Evolutionary conservation across 495 filamentous ascomycete species (phyloP).

Genomic region (Penicillium tannophilum): DNA sequence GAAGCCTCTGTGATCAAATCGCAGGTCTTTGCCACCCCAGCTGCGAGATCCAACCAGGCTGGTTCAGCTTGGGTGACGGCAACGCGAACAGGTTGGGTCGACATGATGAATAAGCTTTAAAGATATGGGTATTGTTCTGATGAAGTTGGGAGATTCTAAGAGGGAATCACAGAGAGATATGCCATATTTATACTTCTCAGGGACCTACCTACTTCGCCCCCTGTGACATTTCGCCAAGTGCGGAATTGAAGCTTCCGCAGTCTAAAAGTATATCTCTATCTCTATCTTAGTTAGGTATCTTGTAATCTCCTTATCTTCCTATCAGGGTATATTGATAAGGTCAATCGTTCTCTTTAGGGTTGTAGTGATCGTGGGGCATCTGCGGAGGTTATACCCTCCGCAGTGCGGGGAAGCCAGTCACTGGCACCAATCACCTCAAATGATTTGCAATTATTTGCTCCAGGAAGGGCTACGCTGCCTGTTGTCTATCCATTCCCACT

Average conservation of each 20-base stretch:
- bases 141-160: background rate
- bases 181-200: no score
- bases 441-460: background rate
- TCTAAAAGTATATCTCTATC: no score
- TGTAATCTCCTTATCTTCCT: background rate
- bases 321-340: background rate
- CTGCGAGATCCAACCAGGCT: slow-evolving; percentile 54
- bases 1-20: slow-evolving; percentile 56
- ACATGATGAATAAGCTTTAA: background rate
- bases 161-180: background rate
- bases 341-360: no score
- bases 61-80: slow-evolving; percentile 57
- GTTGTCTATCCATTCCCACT: background rate
- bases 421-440: background rate
- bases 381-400: background rate
- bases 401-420: background rate
- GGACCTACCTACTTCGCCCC: no score
- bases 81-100: slow-evolving; percentile 31
- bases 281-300: background rate
- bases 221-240: background rate
- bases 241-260: background rate
- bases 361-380: background rate
- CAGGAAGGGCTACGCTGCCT: background rate
- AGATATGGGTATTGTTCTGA: background rate
- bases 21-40: slow-evolving; percentile 51